Evolutionary conservation across 2,329 filamentous ascomycete genomes (phyloP), one percentile per base, ranked within the genome.

Genomic region (Pseudogymnoascus sp.): DNA sequence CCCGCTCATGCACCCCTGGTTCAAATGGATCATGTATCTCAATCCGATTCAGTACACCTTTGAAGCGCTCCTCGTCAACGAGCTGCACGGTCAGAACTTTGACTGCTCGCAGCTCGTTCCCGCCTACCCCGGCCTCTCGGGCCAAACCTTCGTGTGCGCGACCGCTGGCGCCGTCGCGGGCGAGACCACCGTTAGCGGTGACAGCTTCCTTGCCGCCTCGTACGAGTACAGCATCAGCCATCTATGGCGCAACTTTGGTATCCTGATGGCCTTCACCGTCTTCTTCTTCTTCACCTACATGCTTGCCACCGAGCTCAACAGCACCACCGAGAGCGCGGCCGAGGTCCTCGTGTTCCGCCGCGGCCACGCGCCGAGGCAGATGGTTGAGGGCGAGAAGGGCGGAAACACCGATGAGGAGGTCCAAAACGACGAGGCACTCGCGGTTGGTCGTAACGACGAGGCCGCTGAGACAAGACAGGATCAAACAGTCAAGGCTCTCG

Each of bases 1-100:
- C 1, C 69, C 71, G 14, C 85, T 64, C 72, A 94, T 95, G 89
- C 81, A 88, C 6, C 83, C 78, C 2, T 95, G 90, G 89, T 89
- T 88, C 68, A 82, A 85, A 64, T 94, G 91, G 91, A 83, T 94
- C 66, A 89, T 87, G 71, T 92, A 89, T 80, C 79, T 86, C 16
- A 81, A 87, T 64, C 88, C 87, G 2, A 80, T 94, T n/a, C 84
- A 83, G 1, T 94, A 93, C 67, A 85, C 84, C 0, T 95, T 92
- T 70, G 89, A 93, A 72, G 78, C 84, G 0, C 80, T 92, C 25
- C 86, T 90, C 82, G 83, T 90, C 66, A 94, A 94, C 74, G 91
- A 96, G 73, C 94, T 95, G 8, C 64, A 67, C n/a, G 62, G 62
- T 16, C 63, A 55, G 35, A 22, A 23, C 6, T 62, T 55, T 30